Conservation (phyloP, 768 basidiomycete species). For the Leccinum uliginosum region DNA sequence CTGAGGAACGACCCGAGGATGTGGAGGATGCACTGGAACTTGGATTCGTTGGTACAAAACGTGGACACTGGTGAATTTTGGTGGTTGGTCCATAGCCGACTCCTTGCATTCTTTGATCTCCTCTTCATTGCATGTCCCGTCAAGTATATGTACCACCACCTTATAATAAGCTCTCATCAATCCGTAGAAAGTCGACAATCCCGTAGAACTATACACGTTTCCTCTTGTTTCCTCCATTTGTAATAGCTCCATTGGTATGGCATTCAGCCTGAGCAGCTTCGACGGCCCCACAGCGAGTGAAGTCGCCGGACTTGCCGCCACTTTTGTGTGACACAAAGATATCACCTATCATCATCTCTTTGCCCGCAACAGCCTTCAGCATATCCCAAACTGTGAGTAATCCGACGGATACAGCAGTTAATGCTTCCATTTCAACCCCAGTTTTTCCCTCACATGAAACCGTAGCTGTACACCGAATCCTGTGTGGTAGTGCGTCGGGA, state of each 20-base stretch:
- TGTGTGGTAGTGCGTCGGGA: constrained; percentile 31
- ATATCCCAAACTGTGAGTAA: constrained; percentile 90
- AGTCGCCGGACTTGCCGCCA: constrained; percentile 75
- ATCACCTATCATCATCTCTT: constrained; percentile 75
- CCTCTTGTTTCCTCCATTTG: no score
- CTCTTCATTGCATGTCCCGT: not conserved
- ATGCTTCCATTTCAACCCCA: constrained; percentile 91
- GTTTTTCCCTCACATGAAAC: constrained; percentile 78
- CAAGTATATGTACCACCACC: not conserved
- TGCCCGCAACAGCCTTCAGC: constrained; percentile 88
- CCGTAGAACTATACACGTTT: not conserved
- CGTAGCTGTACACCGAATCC: constrained; percentile 60
- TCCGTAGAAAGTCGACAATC: not conserved
- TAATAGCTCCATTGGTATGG: not conserved
- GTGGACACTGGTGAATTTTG: constrained; percentile 49
- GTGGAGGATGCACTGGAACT: constrained; percentile 51
- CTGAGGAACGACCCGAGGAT: constrained; percentile 31
- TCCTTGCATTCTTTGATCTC: not conserved
- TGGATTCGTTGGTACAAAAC: constrained; percentile 42
- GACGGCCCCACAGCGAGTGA: constrained; percentile 30
- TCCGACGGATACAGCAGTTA: constrained; percentile 76
- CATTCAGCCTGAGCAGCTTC: not conserved
- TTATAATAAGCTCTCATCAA: not conserved
- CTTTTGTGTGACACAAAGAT: constrained; percentile 63
- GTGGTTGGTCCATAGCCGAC: not conserved